Conservation (phyloP, 768 basidiomycete genomes). For the Austroboletus eburneus region DNA sequence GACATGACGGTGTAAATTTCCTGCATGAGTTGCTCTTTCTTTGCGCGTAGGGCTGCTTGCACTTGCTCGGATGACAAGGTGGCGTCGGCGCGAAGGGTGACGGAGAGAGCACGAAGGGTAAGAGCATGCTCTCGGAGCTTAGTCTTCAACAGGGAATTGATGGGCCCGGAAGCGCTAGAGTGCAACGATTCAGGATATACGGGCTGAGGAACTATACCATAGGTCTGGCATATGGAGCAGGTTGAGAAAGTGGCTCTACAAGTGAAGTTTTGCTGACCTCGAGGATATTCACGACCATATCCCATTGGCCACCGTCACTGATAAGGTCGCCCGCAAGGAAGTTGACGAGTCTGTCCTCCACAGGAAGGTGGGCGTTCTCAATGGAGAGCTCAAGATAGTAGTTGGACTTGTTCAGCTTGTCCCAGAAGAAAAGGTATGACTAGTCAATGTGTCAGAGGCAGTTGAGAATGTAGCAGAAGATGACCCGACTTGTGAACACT, state of each 20-base stretch:
- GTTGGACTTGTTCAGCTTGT: slow-evolving; percentile 88
- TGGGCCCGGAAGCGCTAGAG: slow-evolving; percentile 65
- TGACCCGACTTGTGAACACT: slow-evolving; percentile 73
- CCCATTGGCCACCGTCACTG: slow-evolving; percentile 93
- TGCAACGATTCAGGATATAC: slow-evolving; percentile 83
- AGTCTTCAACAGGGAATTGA: slow-evolving; percentile 80
- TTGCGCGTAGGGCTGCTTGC: slow-evolving; percentile 57
- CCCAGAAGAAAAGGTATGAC: slow-evolving; percentile 94
- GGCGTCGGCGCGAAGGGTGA: slow-evolving; percentile 46
- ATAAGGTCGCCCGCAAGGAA: slow-evolving; percentile 76
- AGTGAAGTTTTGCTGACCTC: slow-evolving; percentile 37
- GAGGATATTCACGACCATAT: slow-evolving; percentile 76
- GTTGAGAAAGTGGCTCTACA: slow-evolving; percentile 22
- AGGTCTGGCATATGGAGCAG: slow-evolving; percentile 43
- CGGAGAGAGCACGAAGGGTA: slow-evolving; percentile 62
- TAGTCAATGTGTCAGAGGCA: slow-evolving; percentile 25
- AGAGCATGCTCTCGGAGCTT: slow-evolving; percentile 91
- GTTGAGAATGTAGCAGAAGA: not conserved
- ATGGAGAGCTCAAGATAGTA: slow-evolving; percentile 90
- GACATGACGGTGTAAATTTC: slow-evolving; percentile 83
- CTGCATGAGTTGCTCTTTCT: slow-evolving; percentile 82
- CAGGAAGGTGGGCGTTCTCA: slow-evolving; percentile 69
- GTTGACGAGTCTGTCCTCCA: slow-evolving; percentile 80
- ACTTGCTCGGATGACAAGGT: slow-evolving; percentile 44
- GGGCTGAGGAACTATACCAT: slow-evolving; percentile 83